Percentiles rank a stretch among this genome's conserved stretches.
phyloP scores from a whole-genome alignment of 257 asterid species.

The Echites panduratus region DNA sequence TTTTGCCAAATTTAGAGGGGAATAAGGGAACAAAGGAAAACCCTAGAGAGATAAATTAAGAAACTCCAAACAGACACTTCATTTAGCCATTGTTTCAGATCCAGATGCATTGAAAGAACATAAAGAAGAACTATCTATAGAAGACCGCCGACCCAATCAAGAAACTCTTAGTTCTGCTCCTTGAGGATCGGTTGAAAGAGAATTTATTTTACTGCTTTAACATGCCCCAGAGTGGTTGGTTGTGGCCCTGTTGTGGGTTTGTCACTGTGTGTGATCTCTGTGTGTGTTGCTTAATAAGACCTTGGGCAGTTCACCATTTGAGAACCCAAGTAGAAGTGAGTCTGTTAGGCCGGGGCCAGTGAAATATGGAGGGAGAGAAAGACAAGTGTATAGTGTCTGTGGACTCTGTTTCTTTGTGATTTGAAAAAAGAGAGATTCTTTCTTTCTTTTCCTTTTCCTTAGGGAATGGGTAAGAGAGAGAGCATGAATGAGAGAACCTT shows the following conservation, averaged over 20 bases:
- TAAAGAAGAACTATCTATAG: slow-evolving; percentile 3
- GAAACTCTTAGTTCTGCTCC: neutral
- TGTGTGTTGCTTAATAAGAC: too few species aligned
- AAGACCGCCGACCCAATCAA: slow-evolving; percentile 8
- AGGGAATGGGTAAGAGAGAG: neutral
- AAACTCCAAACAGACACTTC: slow-evolving; percentile 17
- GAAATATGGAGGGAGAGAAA: neutral
- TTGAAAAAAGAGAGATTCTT: neutral
- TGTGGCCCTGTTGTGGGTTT: neutral
- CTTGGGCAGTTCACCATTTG: neutral
- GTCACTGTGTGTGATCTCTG: neutral
- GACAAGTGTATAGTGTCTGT: neutral
- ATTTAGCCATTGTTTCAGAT: slow-evolving; percentile 29
- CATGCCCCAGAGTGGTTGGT: neutral
- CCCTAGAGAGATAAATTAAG: slow-evolving; percentile 16
- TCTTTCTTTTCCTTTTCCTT: too few species aligned
- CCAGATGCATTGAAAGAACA: slow-evolving; percentile 13
- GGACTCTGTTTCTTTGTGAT: neutral
- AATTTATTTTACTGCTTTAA: neutral
- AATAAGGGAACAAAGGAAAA: slow-evolving; percentile 14
- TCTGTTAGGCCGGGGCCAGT: too few species aligned
- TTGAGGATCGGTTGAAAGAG: neutral
- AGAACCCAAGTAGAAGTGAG: neutral
- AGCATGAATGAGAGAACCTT: neutral
- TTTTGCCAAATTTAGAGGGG: slow-evolving; percentile 47